Evolutionary conservation across 768 basidiomycete species (phyloP), one percentile per base, ranked within the genome.

Genomic region (Albatrellus ellisii): DNA sequence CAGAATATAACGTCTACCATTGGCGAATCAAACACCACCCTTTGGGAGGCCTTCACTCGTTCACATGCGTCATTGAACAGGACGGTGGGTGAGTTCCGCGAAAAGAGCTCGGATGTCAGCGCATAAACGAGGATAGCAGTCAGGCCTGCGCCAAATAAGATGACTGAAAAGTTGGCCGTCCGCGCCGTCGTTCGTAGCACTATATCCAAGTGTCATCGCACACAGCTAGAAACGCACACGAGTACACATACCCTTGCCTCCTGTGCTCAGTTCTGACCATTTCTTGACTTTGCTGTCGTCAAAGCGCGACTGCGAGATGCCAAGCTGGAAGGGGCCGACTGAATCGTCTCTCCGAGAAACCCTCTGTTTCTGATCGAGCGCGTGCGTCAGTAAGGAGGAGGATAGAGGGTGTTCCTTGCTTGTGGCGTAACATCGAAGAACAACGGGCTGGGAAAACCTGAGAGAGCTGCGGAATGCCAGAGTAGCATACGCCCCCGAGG

Each of bases 71-170:
- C 67, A 31, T 72, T 72, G 53, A 87, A 86, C 25, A 90, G 61
- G 21, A 85, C 82, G 4, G 86, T 86, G 4, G 87, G 82, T 21
- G 85, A 88, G 56, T 90, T 90, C 56, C 72, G 77, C n/a, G 87
- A 86, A 57, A 88, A 86, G 6, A 89, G 64, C 54, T 90, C 87
- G 6, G 86, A 79, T 12, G 80, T 79, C 25, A 89, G 67, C 17
- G 82, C 82, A 54, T 88, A 90, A 20, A 77, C 61, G 26, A 90
- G 69, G 28, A 90, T 68, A 6, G 72, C 72, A 24, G 84, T 83
- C 20, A 90, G 64, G 14, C 83, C 80, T 4, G 85, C 87, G n/a
- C 87, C 87, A 24, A 87, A 61, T 14, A 90, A 54, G 42, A 75
- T 73, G 31, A 76, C 71, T 6, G 65, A 61, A 18, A 73, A 48